Base-by-base conservation (phyloP, 2,329 filamentous ascomycete genomes). In the Nemania serpens region DNA sequence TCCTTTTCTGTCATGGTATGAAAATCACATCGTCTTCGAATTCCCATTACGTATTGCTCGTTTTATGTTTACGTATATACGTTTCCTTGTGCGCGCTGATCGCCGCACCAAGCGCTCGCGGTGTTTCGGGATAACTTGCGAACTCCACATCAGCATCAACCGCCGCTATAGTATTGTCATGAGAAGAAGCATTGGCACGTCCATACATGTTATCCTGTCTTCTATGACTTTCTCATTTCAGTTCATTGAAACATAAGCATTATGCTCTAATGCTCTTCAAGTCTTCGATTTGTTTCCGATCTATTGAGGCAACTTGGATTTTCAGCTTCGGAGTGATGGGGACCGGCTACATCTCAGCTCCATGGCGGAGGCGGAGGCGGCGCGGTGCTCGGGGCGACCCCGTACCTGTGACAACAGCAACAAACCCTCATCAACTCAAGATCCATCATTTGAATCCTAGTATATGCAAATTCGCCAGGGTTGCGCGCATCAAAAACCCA, bases 51-150 rank as follows among this genome's bases (percentile, higher is more conserved):
- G 39, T 56, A 47, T 46, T 34, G 41, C 48, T 46, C 18, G 37
- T 50, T 43, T 51, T 59, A 53, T 34, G 33, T 18, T 9, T 17
- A 22, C 36, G 39, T 9, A 45, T 49, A 55, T 58, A 61, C 62
- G 55, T 59, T 58, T 58, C 58, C 56, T 15, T 59, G 47, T 55
- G 20, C 15, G 55, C 55, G 7, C 11, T 15, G 29, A 37, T 42
- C 33, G 62, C 59, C 62, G 59, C 62, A 62, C 58, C 54, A 55
- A 37, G 33, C 61, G 61, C 53, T 49, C 33, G 29, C 43, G 29
- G 10, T 36, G 54, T 63, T 58, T 61, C 51, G 55, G 25, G n/a
- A n/a, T n/a, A n/a, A n/a, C n/a, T n/a, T n/a, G n/a, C n/a, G n/a
- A n/a, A n/a, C n/a, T n/a, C n/a, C n/a, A n/a, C n/a, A n/a, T n/a